A percentile compares a stretch with the other conserved stretches of the same genome.
phyloP scores from a whole-genome alignment of 2,329 filamentous ascomycete species.

The Talaromyces sp. region DNA sequence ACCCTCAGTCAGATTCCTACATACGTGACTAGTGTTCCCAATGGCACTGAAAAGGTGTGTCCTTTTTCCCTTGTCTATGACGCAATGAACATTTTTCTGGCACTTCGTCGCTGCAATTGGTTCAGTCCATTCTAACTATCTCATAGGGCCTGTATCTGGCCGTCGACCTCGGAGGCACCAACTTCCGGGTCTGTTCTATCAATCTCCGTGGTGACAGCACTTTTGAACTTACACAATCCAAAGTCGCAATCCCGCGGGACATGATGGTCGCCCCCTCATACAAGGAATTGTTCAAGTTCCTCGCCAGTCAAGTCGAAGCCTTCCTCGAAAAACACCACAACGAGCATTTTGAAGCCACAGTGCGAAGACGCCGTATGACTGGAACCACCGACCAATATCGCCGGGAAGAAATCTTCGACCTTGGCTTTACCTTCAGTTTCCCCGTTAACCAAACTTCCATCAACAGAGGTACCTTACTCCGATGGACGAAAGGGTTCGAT shows the following conservation, averaged over 20 bases:
- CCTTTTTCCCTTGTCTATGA: neutral
- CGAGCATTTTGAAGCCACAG: conserved; percentile 73
- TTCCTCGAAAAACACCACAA: conserved; percentile 85
- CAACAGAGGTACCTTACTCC: conserved; percentile 88
- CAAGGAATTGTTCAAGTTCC: conserved; percentile 82
- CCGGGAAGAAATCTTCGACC: conserved; percentile 76
- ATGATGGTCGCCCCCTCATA: conserved; percentile 86
- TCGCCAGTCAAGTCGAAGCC: conserved; percentile 83
- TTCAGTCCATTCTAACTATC: neutral
- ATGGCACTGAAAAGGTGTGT: conserved; percentile 89
- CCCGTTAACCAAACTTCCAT: conserved; percentile 91
- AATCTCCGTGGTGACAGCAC: conserved; percentile 89
- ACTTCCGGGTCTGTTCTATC: conserved; percentile 96
- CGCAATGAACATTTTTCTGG: neutral
- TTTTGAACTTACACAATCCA: conserved; percentile 88
- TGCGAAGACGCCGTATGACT: conserved; percentile 58
- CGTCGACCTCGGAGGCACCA: conserved; percentile 95
- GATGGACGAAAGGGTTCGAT: conserved; percentile 98
- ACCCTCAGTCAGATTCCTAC: conserved; percentile 94
- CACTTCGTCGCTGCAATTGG: neutral
- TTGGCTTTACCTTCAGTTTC: conserved; percentile 99
- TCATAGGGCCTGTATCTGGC: conserved; percentile 84
- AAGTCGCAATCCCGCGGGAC: conserved; percentile 82
- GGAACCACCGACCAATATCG: conserved; percentile 56
- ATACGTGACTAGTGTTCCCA: conserved; percentile 91